Conservation (phyloP, 306 rosid genomes). For the Bauhinia variegata region DNA sequence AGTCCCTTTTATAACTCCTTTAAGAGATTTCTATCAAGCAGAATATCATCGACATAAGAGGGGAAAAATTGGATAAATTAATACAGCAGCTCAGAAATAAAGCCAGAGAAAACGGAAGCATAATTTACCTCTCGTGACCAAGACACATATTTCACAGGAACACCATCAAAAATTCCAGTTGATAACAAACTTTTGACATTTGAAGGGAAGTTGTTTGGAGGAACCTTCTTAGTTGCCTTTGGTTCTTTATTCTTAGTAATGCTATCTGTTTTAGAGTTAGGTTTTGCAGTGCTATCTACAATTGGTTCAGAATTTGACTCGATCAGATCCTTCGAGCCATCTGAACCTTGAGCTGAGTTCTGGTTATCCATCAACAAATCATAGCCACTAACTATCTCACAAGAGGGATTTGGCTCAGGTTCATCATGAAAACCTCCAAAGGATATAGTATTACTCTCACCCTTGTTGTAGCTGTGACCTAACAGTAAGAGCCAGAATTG, state of each 20-base stretch:
- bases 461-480: slow-evolving; percentile 59
- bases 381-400: slow-evolving; percentile 67
- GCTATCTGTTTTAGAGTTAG: slow-evolving; percentile 49
- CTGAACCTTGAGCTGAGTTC: slow-evolving; percentile 55
- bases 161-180: slow-evolving; percentile 92
- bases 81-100: slow-evolving; percentile 29
- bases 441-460: slow-evolving; percentile 63
- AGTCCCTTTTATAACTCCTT: slow-evolving; percentile 81
- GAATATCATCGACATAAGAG: slow-evolving; percentile 30
- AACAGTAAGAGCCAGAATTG: slow-evolving; percentile 56
- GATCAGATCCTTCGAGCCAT: slow-evolving; percentile 56
- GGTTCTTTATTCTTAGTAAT: slow-evolving; percentile 66
- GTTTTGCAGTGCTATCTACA: slow-evolving; percentile 52
- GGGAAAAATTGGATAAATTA: slow-evolving; percentile 7
- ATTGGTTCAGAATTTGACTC: slow-evolving; percentile 49
- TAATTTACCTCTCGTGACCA: slow-evolving; percentile 89
- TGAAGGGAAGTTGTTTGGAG: slow-evolving; percentile 89
- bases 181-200: slow-evolving; percentile 95
- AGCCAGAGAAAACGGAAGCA: slow-evolving; percentile 15
- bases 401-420: slow-evolving; percentile 58
- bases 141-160: slow-evolving; percentile 84
- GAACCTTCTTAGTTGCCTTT: slow-evolving; percentile 68
- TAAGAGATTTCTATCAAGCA: slow-evolving; percentile 67
- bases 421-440: slow-evolving; percentile 73
- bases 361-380: slow-evolving; percentile 65